These are phyloP conservation scores for Neurospora sp. DNA, from an alignment of 2,329 filamentous ascomycete species.

Conservation along the genomic window DNA sequence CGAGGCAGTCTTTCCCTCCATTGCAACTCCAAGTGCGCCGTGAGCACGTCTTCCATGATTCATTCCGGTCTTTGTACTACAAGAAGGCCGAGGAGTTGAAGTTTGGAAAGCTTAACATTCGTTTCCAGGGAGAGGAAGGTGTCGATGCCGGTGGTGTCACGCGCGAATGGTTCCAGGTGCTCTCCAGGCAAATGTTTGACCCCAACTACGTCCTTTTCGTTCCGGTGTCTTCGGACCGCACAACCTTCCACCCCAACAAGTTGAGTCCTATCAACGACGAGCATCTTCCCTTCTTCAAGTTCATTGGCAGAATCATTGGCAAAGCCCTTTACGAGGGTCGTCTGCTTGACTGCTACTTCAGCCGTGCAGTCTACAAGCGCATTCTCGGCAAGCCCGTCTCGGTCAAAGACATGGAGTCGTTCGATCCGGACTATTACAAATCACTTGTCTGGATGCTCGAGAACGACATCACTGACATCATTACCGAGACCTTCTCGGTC, in stretches of 20 bases:
- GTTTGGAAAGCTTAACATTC: conserved; percentile 94
- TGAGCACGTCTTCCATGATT: conserved; percentile 95
- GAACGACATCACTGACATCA: conserved; percentile 96
- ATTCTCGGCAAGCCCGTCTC: conserved; percentile 92
- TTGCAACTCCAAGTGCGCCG: conserved; percentile 84
- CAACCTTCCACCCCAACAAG: conserved; percentile 97
- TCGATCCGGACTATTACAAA: conserved; percentile 98
- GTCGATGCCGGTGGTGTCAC: conserved; percentile 97
- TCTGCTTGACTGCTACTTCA: conserved; percentile 97
- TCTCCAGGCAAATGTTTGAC: conserved; percentile 97
- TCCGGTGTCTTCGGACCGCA: conserved; percentile 91
- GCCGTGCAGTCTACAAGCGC: conserved; percentile 94
- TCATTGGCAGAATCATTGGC: conserved; percentile 95
- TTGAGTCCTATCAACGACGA: conserved; percentile 90
- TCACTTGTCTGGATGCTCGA: conserved; percentile 97
- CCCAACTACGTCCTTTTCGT: conserved; percentile 95
- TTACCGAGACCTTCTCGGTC: conserved; percentile 90
- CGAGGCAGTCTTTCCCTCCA: conserved; percentile 58
- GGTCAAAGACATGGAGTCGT: conserved; percentile 98
- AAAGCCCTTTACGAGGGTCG: conserved; percentile 96
- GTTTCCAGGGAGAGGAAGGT: conserved; percentile 94
- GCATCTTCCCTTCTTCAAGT: conserved; percentile 97
- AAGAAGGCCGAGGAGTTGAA: conserved; percentile 97
- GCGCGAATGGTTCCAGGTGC: conserved; percentile 97
- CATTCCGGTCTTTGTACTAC: conserved; percentile 96